These are phyloP conservation scores for Septoria petroselini DNA, from an alignment of 2,329 filamentous ascomycete genomes.

Conservation along the genomic window DNA sequence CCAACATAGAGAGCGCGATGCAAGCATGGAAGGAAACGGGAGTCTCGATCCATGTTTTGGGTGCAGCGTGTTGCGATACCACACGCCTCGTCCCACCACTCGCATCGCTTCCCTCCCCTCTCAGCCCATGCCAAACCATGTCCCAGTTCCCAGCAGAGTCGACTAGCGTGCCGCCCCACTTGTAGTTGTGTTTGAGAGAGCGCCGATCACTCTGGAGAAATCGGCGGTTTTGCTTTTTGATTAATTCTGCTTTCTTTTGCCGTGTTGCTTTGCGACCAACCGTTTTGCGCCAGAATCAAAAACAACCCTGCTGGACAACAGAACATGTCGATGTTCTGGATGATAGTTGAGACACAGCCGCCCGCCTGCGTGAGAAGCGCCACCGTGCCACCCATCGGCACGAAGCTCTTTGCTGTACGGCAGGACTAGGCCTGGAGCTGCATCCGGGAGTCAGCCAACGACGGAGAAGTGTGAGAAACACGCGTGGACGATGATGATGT, in stretches of 20 bases:
- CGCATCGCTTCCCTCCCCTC: no score
- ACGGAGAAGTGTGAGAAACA: background rate
- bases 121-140: background rate
- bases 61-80: no score
- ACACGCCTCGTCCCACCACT: background rate
- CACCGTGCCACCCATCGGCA: constrained; percentile 5
- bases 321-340: no score
- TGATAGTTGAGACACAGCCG: background rate
- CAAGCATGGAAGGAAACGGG: background rate
- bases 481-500: constrained; percentile 1
- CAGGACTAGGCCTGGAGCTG: constrained; percentile 3
- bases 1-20: background rate
- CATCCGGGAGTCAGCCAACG: constrained; percentile 1
- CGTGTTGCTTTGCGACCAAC: background rate
- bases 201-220: constrained; percentile 5
- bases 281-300: no score
- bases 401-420: background rate
- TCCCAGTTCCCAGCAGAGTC: background rate
- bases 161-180: background rate
- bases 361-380: constrained; percentile 2
- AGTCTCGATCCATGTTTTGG: background rate
- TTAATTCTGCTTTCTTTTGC: background rate
- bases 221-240: background rate
- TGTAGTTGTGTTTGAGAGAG: background rate
- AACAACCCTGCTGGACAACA: no score